Evolutionary conservation across 768 basidiomycete genomes (phyloP).

Genomic region (Psilocybe sp.): DNA sequence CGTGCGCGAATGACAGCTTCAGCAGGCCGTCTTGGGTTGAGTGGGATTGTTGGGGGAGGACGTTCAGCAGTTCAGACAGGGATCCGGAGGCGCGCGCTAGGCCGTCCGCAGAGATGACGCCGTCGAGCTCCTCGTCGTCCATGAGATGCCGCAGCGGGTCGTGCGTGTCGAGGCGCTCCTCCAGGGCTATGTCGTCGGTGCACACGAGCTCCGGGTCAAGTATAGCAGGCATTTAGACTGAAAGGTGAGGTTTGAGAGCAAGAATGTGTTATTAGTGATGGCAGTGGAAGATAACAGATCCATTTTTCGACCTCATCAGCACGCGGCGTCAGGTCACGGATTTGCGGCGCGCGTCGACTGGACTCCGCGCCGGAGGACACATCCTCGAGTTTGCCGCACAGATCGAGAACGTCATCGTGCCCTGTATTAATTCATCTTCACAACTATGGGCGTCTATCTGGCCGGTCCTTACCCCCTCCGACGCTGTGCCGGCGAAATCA

Average conservation of each 20-base stretch:
- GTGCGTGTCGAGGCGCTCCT: slow-evolving; percentile 52
- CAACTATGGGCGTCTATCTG: no score
- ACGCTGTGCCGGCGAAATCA: no score
- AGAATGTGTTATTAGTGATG: neutral
- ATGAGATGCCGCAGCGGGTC: slow-evolving; percentile 65
- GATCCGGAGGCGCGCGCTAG: slow-evolving; percentile 22
- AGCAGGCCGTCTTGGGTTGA: slow-evolving; percentile 48
- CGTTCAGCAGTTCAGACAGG: slow-evolving; percentile 25
- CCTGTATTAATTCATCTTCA: no score
- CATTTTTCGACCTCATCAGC: neutral
- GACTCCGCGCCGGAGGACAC: no score
- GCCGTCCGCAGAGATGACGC: slow-evolving; percentile 24
- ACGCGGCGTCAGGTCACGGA: neutral
- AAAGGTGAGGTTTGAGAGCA: slow-evolving; percentile 1
- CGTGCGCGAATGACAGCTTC: slow-evolving; percentile 37
- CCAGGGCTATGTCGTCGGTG: slow-evolving; percentile 35
- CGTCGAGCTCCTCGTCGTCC: slow-evolving; percentile 31
- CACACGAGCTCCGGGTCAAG: no score
- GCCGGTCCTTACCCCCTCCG: no score
- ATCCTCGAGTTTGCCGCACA: no score
- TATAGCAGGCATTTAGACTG: neutral
- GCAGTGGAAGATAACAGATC: neutral
- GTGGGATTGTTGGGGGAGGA: slow-evolving; percentile 54
- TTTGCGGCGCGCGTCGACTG: no score
- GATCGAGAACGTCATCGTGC: no score